Base-by-base conservation (phyloP, 352 stramenopile genomes). In the Phytopythium vexans region DNA sequence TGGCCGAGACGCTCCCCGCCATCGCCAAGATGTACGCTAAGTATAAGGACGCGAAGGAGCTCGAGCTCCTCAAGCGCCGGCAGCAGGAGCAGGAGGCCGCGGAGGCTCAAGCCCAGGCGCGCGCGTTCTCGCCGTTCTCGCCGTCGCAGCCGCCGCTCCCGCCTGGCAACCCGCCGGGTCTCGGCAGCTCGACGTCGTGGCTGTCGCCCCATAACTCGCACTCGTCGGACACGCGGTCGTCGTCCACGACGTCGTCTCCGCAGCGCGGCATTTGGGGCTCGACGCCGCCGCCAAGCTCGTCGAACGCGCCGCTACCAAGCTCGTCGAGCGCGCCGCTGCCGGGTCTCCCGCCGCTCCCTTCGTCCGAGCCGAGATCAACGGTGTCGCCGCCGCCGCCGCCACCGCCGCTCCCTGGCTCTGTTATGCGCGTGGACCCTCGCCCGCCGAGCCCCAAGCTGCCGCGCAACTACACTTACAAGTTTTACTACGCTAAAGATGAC, bases 401-500 rank as follows among this genome's bases (percentile, higher is more conserved):
- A 27, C 32, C 10, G 44, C 44, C 31, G 12, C n/a, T n/a, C n/a
- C n/a, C n/a, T n/a, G n/a, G n/a, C n/a, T n/a, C n/a, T n/a, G n/a
- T n/a, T n/a, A n/a, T n/a, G n/a, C n/a, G n/a, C n/a, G n/a, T n/a
- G n/a, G n/a, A n/a, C n/a, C n/a, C 31, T 0, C 46, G 46, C 1
- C 46, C 46, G 35, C 46, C 46, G 33, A 52, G 46, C 34, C 46
- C 52, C 3, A 58, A 58, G 32, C 21, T 72, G 45, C 40, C 56
- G 10, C 49, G 68, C 9, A 62, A 66, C 36, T 51, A 58, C 3
- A 46, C 37, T 15, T 73, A 70, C 41, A 65, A 33, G 39, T 72
- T 71, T 36, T 77, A 70, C 34, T 55, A 77, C 38, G 41, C 62
- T 33, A 66, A 63, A 27, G 62, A 72, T 47, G 69, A 51, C 45